Base-by-base conservation (phyloP, 352 stramenopile genomes). In the Phytophthora europaea region DNA sequence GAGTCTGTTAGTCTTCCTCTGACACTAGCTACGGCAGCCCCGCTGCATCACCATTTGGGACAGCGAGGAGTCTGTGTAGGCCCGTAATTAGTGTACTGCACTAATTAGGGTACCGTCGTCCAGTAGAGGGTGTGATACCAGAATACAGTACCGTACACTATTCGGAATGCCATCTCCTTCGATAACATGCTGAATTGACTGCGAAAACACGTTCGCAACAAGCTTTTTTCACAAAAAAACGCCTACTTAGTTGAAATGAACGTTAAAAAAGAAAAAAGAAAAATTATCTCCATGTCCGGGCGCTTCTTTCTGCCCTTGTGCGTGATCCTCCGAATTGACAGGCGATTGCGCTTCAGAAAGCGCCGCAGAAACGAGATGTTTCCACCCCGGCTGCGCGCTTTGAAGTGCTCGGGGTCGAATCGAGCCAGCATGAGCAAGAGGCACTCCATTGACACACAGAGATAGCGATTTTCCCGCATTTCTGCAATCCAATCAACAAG, bases 101-200 rank as follows among this genome's bases (percentile, higher is more conserved):
- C n/a, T n/a, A n/a, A n/a, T n/a, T n/a, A n/a, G n/a, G n/a, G n/a
- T n/a, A n/a, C n/a, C n/a, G n/a, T n/a, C n/a, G n/a, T n/a, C n/a
- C n/a, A n/a, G n/a, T n/a, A n/a, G n/a, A n/a, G n/a, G n/a, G n/a
- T n/a, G n/a, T n/a, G n/a, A n/a, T n/a, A n/a, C n/a, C n/a, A n/a
- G n/a, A n/a, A n/a, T n/a, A n/a, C n/a, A n/a, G n/a, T n/a, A n/a
- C n/a, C n/a, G n/a, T n/a, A n/a, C n/a, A n/a, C n/a, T n/a, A n/a
- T n/a, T n/a, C n/a, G n/a, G n/a, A n/a, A n/a, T 63, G 3, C 40
- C 50, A 36, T 59, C 38, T 47, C 67, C 58, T 38, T 73, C 65
- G 6, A 71, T 61, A 10, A n/a, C 57, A 40, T 47, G 22, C 22
- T 67, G 36, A 51, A 67, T 67, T 47, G 50, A 72, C 34, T 66